Percentiles rank a stretch among this genome's conserved stretches.
Conservation (phyloP, 805 yeast genomes). For the Yueomyces sinensis region DNA sequence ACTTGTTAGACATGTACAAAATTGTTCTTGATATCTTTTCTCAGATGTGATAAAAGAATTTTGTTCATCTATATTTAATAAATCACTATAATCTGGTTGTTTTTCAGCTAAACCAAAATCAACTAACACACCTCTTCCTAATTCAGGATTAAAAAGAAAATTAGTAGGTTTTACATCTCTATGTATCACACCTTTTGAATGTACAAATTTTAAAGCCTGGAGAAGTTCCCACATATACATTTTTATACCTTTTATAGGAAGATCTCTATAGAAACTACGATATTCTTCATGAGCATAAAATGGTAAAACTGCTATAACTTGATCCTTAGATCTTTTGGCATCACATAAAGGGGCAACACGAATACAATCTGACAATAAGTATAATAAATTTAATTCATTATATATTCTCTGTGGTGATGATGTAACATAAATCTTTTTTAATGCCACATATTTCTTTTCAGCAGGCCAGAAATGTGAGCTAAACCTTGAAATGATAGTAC, state of each 20-base stretch:
- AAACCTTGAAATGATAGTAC: conserved; percentile 17
- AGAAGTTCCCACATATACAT: conserved; percentile 70
- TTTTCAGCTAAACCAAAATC: conserved; percentile 89
- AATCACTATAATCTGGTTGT: conserved; percentile 18
- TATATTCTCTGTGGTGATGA: conserved; percentile 86
- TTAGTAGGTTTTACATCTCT: conserved; percentile 86
- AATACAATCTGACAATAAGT: conserved; percentile 50
- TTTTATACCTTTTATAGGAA: conserved; percentile 69
- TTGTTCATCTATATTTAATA: conserved; percentile 3
- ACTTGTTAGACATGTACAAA: conserved; percentile 46
- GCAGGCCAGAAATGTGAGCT: conserved; percentile 22
- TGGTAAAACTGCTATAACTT: conserved; percentile 85
- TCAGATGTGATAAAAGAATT: conserved; percentile 5
- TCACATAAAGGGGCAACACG: conserved; percentile 84
- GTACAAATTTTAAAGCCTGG: conserved; percentile 56
- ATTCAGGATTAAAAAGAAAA: conserved; percentile 48
- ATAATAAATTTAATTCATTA: conserved; percentile 73
- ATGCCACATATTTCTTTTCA: conserved; percentile 49
- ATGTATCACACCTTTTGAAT: conserved; percentile 68
- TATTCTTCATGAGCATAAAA: conserved; percentile 86
- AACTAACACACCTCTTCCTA: conserved; percentile 71
- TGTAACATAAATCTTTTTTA: conserved; percentile 88
- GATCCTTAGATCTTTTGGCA: conserved; percentile 78
- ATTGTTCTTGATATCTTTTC: conserved; percentile 19
- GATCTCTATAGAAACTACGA: conserved; percentile 69